Percentiles rank a stretch among this genome's conserved stretches.
phyloP scores from a whole-genome alignment of 208 protist genomes.

The Trypanosoma platydactyli region DNA sequence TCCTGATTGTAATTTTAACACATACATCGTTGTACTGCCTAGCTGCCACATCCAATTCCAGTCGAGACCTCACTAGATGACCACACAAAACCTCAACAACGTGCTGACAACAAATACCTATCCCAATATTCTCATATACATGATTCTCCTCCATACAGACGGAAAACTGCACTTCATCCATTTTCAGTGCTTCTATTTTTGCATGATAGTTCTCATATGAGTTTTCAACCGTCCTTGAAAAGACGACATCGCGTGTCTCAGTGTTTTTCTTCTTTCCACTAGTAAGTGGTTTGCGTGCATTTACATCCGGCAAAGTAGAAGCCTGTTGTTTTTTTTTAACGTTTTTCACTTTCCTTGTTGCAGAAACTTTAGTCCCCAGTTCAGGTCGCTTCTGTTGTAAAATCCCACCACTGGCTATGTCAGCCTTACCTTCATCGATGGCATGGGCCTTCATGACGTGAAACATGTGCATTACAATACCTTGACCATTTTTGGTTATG shows the following conservation, averaged over 20 bases:
- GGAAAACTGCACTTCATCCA: slow-evolving; percentile 10
- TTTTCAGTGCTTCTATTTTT: background rate
- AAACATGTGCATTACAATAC: slow-evolving; percentile 24
- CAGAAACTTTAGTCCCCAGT: no score
- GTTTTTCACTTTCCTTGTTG: no score
- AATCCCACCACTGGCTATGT: no score
- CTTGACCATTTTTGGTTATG: slow-evolving; percentile 27
- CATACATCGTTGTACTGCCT: slow-evolving; percentile 46
- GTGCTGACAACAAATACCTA: slow-evolving; percentile 70
- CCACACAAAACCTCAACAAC: slow-evolving; percentile 57
- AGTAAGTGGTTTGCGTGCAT: no score
- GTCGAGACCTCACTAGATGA: slow-evolving; percentile 28
- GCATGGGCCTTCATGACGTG: slow-evolving; percentile 13
- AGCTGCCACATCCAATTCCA: slow-evolving; percentile 36
- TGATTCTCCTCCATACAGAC: slow-evolving; percentile 58
- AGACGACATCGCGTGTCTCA: no score
- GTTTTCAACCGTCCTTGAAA: no score
- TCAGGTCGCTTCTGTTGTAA: no score
- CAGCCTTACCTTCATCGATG: background rate
- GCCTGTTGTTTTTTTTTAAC: no score
- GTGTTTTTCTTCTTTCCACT: no score
- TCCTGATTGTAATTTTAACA: slow-evolving; percentile 36
- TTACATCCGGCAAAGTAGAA: no score
- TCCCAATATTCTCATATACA: slow-evolving; percentile 43
- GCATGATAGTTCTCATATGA: no score